phyloP scores from a whole-genome alignment of 495 filamentous ascomycete species.

The Penicillium longicatenatum region DNA sequence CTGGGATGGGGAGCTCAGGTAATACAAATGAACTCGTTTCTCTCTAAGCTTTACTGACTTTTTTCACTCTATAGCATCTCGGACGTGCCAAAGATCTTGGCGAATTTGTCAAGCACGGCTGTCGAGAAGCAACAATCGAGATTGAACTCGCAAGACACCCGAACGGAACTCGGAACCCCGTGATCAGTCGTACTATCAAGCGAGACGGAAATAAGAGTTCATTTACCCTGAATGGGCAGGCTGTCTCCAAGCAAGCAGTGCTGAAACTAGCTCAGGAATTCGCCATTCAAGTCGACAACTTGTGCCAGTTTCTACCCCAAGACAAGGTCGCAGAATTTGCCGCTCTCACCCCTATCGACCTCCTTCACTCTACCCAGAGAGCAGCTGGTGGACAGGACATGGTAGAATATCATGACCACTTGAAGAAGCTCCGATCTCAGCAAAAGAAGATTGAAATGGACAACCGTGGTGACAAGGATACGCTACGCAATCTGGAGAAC shows the following conservation, averaged over 20 bases:
- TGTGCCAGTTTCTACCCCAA: constrained; percentile 97
- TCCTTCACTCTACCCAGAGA: constrained; percentile 80
- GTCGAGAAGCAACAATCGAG: constrained; percentile 75
- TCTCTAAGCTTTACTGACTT: constrained; percentile 8
- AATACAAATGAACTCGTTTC: constrained; percentile 19
- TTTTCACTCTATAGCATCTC: constrained; percentile 57
- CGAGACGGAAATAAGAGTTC: constrained; percentile 76
- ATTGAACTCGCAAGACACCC: constrained; percentile 74
- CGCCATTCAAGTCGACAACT: constrained; percentile 92
- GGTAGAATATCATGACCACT: constrained; percentile 71
- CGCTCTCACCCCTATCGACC: constrained; percentile 77
- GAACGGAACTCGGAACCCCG: constrained; percentile 57
- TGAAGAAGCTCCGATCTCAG: constrained; percentile 68
- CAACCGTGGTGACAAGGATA: constrained; percentile 59
- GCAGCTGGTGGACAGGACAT: constrained; percentile 83
- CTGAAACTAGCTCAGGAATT: constrained; percentile 65
- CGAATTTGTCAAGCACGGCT: constrained; percentile 93
- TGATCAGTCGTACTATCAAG: constrained; percentile 75
- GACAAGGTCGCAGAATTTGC: constrained; percentile 96
- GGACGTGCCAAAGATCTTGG: constrained; percentile 82
- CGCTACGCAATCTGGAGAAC: constrained; percentile 63
- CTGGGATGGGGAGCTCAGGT: constrained; percentile 78
- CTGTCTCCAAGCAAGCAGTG: constrained; percentile 59
- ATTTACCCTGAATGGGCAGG: constrained; percentile 69
- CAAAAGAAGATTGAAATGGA: constrained; percentile 66